phyloP scores from a whole-genome alignment of 495 filamentous ascomycete genomes.

The Penicillium cosmopolitanum region DNA sequence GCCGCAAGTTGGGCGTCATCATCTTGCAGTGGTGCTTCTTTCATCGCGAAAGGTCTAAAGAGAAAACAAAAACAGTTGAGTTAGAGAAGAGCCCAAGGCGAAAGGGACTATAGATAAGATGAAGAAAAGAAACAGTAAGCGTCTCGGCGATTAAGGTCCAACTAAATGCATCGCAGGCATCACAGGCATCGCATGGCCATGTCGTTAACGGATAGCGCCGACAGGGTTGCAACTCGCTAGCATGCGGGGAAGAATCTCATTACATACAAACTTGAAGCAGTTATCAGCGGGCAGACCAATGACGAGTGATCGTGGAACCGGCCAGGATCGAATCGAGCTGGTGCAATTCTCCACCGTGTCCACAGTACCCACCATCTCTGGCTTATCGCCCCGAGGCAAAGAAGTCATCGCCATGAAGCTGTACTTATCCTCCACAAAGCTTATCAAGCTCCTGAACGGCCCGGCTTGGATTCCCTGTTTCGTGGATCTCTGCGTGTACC shows the following conservation, averaged over 20 bases:
- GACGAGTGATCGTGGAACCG: neutral
- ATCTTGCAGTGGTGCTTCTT: conserved; percentile 27
- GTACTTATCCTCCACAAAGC: conserved; percentile 13
- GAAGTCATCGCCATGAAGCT: neutral
- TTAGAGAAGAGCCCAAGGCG: no score
- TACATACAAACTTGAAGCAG: conserved; percentile 15
- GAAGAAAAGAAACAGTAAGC: neutral
- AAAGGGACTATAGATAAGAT: neutral
- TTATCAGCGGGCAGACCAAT: conserved; percentile 14
- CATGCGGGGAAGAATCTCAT: conserved; percentile 19
- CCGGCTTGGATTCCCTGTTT: conserved; percentile 24
- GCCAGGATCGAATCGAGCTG: conserved; percentile 1
- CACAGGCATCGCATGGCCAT: conserved; percentile 15
- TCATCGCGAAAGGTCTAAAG: conserved; percentile 15
- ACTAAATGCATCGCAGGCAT: neutral
- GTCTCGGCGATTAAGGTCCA: conserved; percentile 3
- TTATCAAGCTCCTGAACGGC: conserved; percentile 10
- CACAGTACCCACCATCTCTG: neutral
- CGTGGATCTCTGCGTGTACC: conserved; percentile 27
- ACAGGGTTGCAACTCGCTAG: conserved; percentile 21
- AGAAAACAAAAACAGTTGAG: neutral
- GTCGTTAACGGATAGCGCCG: conserved; percentile 19
- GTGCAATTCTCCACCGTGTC: neutral
- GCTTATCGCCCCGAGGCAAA: conserved; percentile 8
- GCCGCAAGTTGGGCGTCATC: conserved; percentile 55